phyloP scores from a whole-genome alignment of 805 yeast species.

The Candida wancherniae region DNA sequence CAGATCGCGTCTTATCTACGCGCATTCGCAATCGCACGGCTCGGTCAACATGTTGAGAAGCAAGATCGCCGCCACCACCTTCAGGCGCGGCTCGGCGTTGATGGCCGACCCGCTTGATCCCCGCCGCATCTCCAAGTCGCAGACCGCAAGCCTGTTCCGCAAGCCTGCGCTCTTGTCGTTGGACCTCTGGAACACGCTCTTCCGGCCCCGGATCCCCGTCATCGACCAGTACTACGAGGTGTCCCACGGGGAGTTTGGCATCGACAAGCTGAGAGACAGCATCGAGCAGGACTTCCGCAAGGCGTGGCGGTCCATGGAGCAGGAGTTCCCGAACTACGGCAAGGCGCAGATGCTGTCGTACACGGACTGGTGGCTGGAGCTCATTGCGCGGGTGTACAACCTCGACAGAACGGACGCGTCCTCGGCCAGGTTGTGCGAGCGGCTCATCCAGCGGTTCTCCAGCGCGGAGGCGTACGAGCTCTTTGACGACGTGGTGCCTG shows the following conservation, averaged over 20 bases:
- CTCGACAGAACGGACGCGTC: constrained; percentile 21
- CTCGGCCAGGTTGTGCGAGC: constrained; percentile 37
- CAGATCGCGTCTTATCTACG: no score
- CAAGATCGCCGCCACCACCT: no score
- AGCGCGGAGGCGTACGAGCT: constrained; percentile 48
- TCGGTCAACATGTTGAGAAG: no score
- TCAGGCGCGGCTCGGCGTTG: no score
- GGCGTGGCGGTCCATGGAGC: constrained; percentile 32
- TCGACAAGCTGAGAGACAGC: constrained; percentile 25
- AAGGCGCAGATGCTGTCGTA: constrained; percentile 26
- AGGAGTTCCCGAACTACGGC: constrained; percentile 60
- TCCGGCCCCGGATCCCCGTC: constrained; percentile 52
- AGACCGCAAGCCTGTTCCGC: constrained; percentile 18
- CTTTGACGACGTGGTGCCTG: constrained; percentile 50
- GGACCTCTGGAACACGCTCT: constrained; percentile 67
- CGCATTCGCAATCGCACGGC: no score
- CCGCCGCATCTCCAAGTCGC: constrained; percentile 13
- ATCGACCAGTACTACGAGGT: constrained; percentile 49
- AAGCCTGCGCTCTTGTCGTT: constrained; percentile 52
- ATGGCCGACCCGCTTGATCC: constrained; percentile 13
- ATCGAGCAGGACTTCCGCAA: constrained; percentile 23
- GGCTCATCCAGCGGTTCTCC: constrained; percentile 46
- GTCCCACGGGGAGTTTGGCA: constrained; percentile 39
- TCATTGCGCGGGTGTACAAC: constrained; percentile 42
- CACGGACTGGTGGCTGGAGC: constrained; percentile 55